A percentile compares a stretch with the other conserved stretches of the same genome.
Conservation (phyloP, 371 early-diverging fungal species). For the Apophysomyces trapeziformis region DNA sequence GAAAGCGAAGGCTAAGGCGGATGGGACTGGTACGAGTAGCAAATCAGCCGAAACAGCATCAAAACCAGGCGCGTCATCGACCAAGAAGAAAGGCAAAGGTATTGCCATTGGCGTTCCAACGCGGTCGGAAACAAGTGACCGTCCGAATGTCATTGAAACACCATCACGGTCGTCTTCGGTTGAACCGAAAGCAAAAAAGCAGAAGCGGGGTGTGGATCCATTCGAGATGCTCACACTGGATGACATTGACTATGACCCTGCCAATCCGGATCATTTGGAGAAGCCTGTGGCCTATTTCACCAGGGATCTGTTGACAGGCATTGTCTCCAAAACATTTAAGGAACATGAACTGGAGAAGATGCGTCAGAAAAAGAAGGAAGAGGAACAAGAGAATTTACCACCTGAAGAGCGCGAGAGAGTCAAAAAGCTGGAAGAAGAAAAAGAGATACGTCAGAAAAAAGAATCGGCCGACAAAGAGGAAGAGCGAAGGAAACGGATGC, state of each 20-base stretch:
- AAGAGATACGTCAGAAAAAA: conserved; percentile 16
- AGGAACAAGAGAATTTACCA: conserved; percentile 25
- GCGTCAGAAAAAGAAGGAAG: conserved; percentile 28
- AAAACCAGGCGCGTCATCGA: neutral
- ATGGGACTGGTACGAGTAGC: neutral
- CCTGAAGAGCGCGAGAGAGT: conserved; percentile 14
- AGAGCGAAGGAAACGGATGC: conserved; percentile 16
- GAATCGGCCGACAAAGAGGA: conserved; percentile 12
- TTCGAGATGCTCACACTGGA: conserved; percentile 38
- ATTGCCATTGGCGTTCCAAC: conserved; percentile 1
- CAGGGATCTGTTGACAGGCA: conserved; percentile 49
- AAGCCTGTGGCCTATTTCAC: conserved; percentile 54
- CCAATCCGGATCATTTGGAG: conserved; percentile 38
- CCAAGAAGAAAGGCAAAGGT: neutral
- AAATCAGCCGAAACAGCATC: neutral
- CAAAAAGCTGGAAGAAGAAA: conserved; percentile 29
- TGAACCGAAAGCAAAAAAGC: neutral
- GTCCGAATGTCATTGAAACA: neutral
- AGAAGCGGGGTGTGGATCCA: conserved; percentile 12
- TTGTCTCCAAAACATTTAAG: conserved; percentile 51
- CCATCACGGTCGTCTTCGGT: neutral
- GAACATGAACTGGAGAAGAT: conserved; percentile 44
- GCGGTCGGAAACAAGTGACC: neutral
- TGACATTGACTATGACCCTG: conserved; percentile 44
- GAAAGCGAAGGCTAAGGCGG: neutral